These are phyloP conservation scores for Hura crepitans DNA, from an alignment of 441 rosid genomes.

Conservation along the genomic window DNA sequence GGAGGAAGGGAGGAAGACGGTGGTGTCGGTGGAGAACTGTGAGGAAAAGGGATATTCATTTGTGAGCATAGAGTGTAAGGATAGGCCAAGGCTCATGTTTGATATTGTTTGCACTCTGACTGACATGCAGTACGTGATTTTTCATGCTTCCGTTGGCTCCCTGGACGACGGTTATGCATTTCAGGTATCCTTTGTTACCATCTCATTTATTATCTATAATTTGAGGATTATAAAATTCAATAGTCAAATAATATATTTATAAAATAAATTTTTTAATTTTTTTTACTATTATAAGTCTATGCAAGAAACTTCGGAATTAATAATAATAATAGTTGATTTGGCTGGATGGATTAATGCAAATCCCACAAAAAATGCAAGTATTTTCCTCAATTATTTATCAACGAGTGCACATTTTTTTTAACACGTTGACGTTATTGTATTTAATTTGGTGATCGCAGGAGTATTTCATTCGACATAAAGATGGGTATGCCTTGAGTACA, in stretches of 20 bases:
- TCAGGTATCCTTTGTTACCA: constrained; percentile 56
- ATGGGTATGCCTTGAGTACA: constrained; percentile 36
- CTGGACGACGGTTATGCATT: constrained; percentile 49
- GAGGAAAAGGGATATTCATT: constrained; percentile 62
- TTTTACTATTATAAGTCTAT: no score
- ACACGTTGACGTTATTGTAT: background rate
- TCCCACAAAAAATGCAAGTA: no score
- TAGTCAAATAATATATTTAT: no score
- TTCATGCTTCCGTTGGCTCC: constrained; percentile 58
- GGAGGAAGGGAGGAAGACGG: constrained; percentile 34
- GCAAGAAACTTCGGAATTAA: no score
- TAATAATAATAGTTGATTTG: no score
- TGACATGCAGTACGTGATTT: constrained; percentile 72
- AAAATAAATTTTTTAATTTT: no score
- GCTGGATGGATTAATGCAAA: no score
- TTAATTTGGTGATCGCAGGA: constrained; percentile 33
- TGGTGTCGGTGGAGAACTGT: constrained; percentile 53
- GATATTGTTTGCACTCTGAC: constrained; percentile 65
- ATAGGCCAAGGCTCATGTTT: constrained; percentile 66
- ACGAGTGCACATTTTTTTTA: no score
- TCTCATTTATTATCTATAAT: no score
- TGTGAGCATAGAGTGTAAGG: constrained; percentile 54
- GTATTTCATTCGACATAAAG: constrained; percentile 45
- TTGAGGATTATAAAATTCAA: no score
- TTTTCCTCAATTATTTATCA: no score